Percentiles rank a stretch among this genome's conserved stretches.
Evolutionary conservation across 2,329 filamentous ascomycete species (phyloP).

Genomic region (Aspergillus glaucus): DNA sequence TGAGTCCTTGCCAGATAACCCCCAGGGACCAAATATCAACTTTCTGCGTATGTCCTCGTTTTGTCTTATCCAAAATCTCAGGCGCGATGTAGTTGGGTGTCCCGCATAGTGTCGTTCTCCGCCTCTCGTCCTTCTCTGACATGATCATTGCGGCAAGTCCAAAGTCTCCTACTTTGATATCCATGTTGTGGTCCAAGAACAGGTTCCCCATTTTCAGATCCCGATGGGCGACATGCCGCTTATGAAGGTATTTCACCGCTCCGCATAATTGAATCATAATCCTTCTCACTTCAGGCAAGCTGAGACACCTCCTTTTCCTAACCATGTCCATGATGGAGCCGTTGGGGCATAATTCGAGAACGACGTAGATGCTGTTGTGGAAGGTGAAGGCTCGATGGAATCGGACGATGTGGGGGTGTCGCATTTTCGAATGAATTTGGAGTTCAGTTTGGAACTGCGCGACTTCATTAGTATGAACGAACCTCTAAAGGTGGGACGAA

Average conservation of each 20-base stretch:
- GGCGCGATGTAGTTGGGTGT: slow-evolving; percentile 98
- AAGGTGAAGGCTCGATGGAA: slow-evolving; percentile 94
- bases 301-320: slow-evolving; percentile 81
- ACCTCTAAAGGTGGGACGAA: background rate
- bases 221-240: slow-evolving; percentile 89
- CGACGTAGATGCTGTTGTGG: slow-evolving; percentile 81
- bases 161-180: slow-evolving; percentile 97
- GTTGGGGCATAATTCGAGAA: slow-evolving; percentile 89
- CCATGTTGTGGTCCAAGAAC: slow-evolving; percentile 90
- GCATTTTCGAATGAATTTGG: slow-evolving; percentile 97
- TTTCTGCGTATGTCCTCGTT: slow-evolving; percentile 92
- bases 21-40: slow-evolving; percentile 98
- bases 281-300: slow-evolving; percentile 86
- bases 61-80: slow-evolving; percentile 89
- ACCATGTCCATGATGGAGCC: slow-evolving; percentile 98
- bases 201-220: slow-evolving; percentile 98
- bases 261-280: slow-evolving; percentile 94
- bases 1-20: slow-evolving; percentile 71
- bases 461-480: slow-evolving; percentile 6
- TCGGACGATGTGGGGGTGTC: slow-evolving; percentile 89
- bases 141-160: slow-evolving; percentile 86
- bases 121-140: slow-evolving; percentile 78
- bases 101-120: slow-evolving; percentile 88
- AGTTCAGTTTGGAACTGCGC: slow-evolving; percentile 69
- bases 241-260: slow-evolving; percentile 96